These are phyloP conservation scores for Fusarium udum DNA, from an alignment of 2,329 filamentous ascomycete species.

Conservation along the genomic window DNA sequence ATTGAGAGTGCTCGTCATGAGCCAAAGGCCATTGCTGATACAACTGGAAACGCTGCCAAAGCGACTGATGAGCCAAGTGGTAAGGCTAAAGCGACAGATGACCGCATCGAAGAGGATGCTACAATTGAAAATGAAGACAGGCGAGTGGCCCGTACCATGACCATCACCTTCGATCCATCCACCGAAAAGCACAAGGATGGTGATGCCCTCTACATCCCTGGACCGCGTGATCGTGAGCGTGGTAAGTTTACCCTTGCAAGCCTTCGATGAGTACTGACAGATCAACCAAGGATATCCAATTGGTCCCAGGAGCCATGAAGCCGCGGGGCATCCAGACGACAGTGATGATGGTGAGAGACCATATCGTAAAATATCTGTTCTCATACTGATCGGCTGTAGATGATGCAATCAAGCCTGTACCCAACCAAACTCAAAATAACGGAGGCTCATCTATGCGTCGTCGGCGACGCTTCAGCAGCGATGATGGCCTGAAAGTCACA, in stretches of 20 bases:
- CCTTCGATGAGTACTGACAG: not conserved
- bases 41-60: not conserved
- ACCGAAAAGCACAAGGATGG: not conserved
- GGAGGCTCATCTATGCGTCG: not conserved
- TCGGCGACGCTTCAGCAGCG: not conserved
- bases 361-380: accelerated
- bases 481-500: not conserved
- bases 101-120: accelerated
- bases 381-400: not conserved
- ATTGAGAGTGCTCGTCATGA: not conserved
- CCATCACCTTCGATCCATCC: not conserved
- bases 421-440: accelerated
- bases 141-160: not conserved
- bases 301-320: not conserved
- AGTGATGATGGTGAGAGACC: not conserved
- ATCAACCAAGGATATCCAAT: not conserved
- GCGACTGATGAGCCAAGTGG: not conserved
- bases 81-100: not conserved
- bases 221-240: not conserved
- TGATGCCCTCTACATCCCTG: not conserved
- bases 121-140: not conserved
- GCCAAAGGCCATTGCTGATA: not conserved
- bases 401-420: not conserved
- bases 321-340: not conserved
- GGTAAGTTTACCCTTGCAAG: not conserved